Conservation (phyloP, 768 basidiomycete species). For the Sporobolomyces roseus region DNA sequence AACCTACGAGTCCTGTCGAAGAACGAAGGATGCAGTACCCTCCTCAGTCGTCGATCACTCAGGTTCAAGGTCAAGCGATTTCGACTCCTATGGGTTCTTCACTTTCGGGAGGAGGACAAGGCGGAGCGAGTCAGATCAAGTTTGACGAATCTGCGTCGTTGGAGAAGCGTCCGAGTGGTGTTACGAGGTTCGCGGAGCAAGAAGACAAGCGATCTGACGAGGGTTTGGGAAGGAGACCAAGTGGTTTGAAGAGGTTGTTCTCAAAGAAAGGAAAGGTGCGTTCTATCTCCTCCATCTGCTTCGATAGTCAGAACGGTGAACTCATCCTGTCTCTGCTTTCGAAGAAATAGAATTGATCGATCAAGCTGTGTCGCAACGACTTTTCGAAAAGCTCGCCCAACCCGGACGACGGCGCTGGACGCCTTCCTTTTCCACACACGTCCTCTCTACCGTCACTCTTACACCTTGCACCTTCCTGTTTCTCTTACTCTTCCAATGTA, state of each 20-base stretch:
- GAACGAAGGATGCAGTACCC: constrained; percentile 17
- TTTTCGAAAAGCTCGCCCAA: no score
- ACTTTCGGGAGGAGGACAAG: neutral
- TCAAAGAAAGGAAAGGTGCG: constrained; percentile 36
- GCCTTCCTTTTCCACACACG: neutral
- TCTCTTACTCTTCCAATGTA: neutral
- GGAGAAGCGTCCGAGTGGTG: constrained; percentile 63
- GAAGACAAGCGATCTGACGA: constrained; percentile 52
- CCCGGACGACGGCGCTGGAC: neutral
- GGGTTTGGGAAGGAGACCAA: constrained; percentile 6
- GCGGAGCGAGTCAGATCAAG: constrained; percentile 11
- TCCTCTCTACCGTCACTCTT: neutral
- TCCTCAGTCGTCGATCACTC: neutral
- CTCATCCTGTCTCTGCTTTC: constrained; percentile 2
- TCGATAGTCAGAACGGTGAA: neutral
- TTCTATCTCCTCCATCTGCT: neutral
- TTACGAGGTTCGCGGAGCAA: constrained; percentile 71
- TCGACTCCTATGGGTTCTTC: constrained; percentile 9
- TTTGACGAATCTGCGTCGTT: constrained; percentile 60
- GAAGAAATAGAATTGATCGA: constrained; percentile 21
- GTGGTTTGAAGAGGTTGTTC: constrained; percentile 32
- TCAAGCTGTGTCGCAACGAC: no score
- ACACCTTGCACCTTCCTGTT: neutral
- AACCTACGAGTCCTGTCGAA: constrained; percentile 22
- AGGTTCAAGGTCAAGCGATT: constrained; percentile 17